These are phyloP conservation scores for Lentinula sp. DNA, from an alignment of 768 basidiomycete genomes.

Conservation along the genomic window DNA sequence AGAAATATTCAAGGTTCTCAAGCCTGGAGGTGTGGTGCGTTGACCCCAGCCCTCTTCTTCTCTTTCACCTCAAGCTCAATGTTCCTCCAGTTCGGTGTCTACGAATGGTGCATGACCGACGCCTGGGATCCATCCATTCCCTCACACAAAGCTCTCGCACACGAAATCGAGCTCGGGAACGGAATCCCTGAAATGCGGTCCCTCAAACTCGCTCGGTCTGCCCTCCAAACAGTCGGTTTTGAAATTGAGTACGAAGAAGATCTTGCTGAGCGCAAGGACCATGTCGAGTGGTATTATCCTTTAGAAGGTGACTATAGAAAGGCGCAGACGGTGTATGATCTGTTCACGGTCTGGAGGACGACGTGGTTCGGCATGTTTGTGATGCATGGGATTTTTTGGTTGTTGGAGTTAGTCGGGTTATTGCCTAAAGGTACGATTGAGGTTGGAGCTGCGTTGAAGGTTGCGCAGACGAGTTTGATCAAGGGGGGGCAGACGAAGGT, in stretches of 20 bases:
- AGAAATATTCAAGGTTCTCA: slow-evolving; percentile 88
- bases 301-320: slow-evolving; percentile 90
- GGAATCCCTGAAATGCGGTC: slow-evolving; percentile 98
- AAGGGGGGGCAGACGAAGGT: slow-evolving; percentile 86
- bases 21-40: slow-evolving; percentile 91
- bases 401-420: slow-evolving; percentile 71
- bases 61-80: neutral
- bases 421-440: slow-evolving; percentile 91
- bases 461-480: slow-evolving; percentile 75
- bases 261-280: slow-evolving; percentile 77
- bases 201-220: slow-evolving; percentile 60
- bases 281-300: slow-evolving; percentile 92
- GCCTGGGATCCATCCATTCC: slow-evolving; percentile 82
- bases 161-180: slow-evolving; percentile 90
- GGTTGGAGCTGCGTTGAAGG: slow-evolving; percentile 83
- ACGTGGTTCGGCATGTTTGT: slow-evolving; percentile 82
- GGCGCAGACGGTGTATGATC: slow-evolving; percentile 92
- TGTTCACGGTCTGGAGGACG: slow-evolving; percentile 83
- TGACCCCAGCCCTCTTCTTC: neutral
- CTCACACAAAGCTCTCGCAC: slow-evolving; percentile 84
- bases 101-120: slow-evolving; percentile 99
- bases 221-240: slow-evolving; percentile 81
- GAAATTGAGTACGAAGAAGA: slow-evolving; percentile 89
- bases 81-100: slow-evolving; percentile 80
- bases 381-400: slow-evolving; percentile 72